Percentiles rank a stretch among this genome's conserved stretches.
phyloP scores from a whole-genome alignment of 169 alveolate genomes.

The Eimeria necatrix region DNA sequence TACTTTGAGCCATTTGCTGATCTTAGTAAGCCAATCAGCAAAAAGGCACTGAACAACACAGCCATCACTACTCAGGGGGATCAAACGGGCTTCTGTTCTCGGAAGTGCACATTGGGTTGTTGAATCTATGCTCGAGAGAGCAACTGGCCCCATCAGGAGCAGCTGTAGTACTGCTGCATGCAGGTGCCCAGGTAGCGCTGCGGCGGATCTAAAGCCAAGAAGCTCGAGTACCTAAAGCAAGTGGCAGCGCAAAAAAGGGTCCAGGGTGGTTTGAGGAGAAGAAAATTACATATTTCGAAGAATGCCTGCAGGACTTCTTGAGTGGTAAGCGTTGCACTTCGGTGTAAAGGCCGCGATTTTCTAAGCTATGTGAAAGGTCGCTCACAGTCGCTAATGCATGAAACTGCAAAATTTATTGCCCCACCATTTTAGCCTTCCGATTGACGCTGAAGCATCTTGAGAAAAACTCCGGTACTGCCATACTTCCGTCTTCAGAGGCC shows the following conservation, averaged over 20 bases:
- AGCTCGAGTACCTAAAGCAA: conserved; percentile 50
- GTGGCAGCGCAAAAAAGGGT: neutral
- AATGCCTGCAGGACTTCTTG: neutral
- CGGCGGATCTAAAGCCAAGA: conserved; percentile 75
- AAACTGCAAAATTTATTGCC: neutral
- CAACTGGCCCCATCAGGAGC: conserved; percentile 29
- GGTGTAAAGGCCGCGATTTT: neutral
- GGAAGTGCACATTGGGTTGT: neutral
- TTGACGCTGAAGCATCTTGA: conserved; percentile 28
- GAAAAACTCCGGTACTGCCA: conserved; percentile 38
- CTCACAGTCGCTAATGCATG: neutral
- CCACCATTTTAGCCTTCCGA: conserved; percentile 69
- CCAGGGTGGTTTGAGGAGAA: neutral
- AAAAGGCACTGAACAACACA: conserved; percentile 70
- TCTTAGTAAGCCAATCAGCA: conserved; percentile 66
- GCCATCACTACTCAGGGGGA: conserved; percentile 61
- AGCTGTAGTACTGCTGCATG: conserved; percentile 58
- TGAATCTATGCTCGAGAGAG: conserved; percentile 18
- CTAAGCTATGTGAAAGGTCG: neutral
- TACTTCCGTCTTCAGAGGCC: conserved; percentile 1
- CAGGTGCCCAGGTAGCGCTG: conserved; percentile 59
- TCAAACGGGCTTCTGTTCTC: neutral
- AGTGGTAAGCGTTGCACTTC: neutral
- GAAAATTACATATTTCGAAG: neutral
- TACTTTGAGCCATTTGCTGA: conserved; percentile 74